phyloP scores from a whole-genome alignment of 1,139 yeast genomes.

The Suhomyces kunorum region DNA sequence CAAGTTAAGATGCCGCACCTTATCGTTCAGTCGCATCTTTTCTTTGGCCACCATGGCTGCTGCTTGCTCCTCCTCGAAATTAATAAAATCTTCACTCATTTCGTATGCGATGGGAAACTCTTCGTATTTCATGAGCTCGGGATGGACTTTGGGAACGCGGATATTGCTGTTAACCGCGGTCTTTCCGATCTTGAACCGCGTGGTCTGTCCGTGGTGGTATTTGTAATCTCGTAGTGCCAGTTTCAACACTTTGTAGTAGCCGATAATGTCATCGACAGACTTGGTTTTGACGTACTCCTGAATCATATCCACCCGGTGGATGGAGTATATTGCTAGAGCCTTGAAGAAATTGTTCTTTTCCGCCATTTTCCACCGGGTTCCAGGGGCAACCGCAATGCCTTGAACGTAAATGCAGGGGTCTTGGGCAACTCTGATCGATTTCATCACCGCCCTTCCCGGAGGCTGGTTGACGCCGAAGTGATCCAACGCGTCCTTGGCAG shows the following conservation, averaged over 20 bases:
- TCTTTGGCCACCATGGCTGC: constrained; percentile 25
- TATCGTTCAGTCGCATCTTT: constrained; percentile 18
- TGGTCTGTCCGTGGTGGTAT: constrained; percentile 4
- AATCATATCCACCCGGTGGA: constrained; percentile 48
- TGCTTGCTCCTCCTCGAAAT: constrained; percentile 51
- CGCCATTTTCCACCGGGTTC: constrained; percentile 38
- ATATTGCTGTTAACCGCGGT: constrained; percentile 10
- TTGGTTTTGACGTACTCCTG: constrained; percentile 41
- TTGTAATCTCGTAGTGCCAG: constrained; percentile 26
- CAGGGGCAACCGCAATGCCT: constrained; percentile 16
- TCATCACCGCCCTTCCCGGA: too few species aligned
- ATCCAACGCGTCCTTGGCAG: constrained; percentile 16
- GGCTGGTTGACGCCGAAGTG: not conserved
- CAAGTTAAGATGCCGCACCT: constrained; percentile 11
- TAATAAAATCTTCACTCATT: constrained; percentile 49
- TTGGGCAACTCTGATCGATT: too few species aligned
- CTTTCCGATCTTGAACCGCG: constrained; percentile 13
- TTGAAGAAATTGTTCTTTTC: constrained; percentile 49
- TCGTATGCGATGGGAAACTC: constrained; percentile 58
- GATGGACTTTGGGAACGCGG: constrained; percentile 13
- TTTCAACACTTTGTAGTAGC: constrained; percentile 45
- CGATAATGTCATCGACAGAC: constrained; percentile 45
- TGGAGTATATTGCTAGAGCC: constrained; percentile 44
- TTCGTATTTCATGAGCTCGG: constrained; percentile 30
- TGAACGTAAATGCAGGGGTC: too few species aligned